Base-by-base conservation (phyloP, 768 basidiomycete species). In the Hypholoma sublateritium region DNA sequence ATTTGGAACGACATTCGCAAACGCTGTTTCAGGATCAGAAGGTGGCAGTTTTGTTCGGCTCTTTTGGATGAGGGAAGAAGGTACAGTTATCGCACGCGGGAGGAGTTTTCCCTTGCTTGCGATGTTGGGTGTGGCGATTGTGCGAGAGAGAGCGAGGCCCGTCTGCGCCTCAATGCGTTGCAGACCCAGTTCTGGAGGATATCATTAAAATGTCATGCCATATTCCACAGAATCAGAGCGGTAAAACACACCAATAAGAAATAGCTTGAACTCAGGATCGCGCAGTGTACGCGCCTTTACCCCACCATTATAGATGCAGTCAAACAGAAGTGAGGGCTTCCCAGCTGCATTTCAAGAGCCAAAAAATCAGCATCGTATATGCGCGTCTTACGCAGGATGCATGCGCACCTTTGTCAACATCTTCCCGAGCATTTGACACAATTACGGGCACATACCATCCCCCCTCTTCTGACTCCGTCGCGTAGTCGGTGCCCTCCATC, bases 61-160 rank as follows among this genome's bases (percentile, higher is more conserved):
- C 28, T 32, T 2, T 32, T 32, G 56, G 36, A 67, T 55, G 46
- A 41, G 62, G 42, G 44, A 60, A 37, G 74, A 62, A 4, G 87
- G 87, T 22, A 92, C 74, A 41, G 74, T 66, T 1, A 84, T 84
- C 12, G 78, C 80, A 34, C 89, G 83, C 13, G 84, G 78, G 24
- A 67, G 64, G 1, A 87, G 80, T 62, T 77, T 81, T n/a, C 91
- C 91, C 68, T 93, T 93, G 51, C 85, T 84, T 3, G 80, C 71
- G 51, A 93, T 89, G 69, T 93, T 93, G 5, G 91, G 91, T 0
- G 81, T 87, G 21, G 80, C 80, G 58, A 93, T 83, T 47, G 82
- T 77, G 21, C 89, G 82, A 1, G 90, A 89, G 43, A 92, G 79
- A 0, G 74, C 60, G n/a, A 90, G 65, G 4, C 76, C 65, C 7